phyloP scores from a whole-genome alignment of 441 rosid genomes.

The Adansonia madagascariensis region DNA sequence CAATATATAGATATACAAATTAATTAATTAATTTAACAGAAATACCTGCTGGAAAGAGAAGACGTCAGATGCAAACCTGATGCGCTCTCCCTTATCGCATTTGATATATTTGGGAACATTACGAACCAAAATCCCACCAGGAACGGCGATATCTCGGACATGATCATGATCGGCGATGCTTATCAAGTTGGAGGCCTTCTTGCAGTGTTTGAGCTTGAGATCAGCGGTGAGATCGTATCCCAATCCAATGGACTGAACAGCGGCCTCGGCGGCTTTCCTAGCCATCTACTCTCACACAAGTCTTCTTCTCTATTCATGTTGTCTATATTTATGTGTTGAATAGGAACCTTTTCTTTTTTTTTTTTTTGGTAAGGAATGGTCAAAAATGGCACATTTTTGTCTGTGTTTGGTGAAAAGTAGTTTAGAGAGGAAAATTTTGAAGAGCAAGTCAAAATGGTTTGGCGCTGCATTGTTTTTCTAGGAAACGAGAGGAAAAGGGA shows the following conservation, averaged over 20 bases:
- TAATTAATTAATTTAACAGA: neutral
- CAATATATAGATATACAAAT: neutral
- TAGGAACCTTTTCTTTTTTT: neutral
- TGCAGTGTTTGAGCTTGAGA: conserved; percentile 75
- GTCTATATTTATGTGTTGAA: neutral
- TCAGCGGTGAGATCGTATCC: conserved; percentile 84
- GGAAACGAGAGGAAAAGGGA: no score
- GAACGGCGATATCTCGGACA: conserved; percentile 61
- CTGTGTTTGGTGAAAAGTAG: no score
- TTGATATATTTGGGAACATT: conserved; percentile 82
- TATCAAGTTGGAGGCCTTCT: conserved; percentile 62
- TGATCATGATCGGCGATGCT: conserved; percentile 60
- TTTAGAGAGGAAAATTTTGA: no score
- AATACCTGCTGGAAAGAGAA: conserved; percentile 91
- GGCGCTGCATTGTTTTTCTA: no score
- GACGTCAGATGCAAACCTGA: conserved; percentile 81
- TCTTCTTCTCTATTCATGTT: neutral
- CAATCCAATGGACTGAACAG: conserved; percentile 78
- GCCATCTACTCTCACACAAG: conserved; percentile 16
- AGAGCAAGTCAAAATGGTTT: no score
- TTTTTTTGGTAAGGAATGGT: neutral
- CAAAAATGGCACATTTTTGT: conserved; percentile 10
- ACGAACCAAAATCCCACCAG: conserved; percentile 81
- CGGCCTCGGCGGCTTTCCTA: conserved; percentile 75
- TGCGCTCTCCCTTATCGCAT: conserved; percentile 96